A percentile compares a stretch with the other conserved stretches of the same genome.
Evolutionary conservation across 2,329 filamentous ascomycete genomes (phyloP).

Genomic region (Ophiocordyceps camponoti-floridani): DNA sequence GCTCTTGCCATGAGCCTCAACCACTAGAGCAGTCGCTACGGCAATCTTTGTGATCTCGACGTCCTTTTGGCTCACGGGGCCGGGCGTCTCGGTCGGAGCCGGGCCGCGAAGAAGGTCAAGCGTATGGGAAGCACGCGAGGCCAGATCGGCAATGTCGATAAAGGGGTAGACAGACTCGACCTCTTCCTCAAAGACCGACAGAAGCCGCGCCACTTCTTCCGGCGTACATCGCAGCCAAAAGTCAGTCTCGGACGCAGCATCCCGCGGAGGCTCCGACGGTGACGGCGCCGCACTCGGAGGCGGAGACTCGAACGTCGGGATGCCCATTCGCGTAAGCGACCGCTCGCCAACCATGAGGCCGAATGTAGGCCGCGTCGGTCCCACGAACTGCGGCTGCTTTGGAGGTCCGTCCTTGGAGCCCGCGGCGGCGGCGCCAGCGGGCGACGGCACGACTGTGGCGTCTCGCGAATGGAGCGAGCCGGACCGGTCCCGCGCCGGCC

Average conservation of each 20-base stretch:
- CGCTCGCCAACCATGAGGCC: constrained; percentile 16
- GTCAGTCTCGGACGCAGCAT: constrained; percentile 2
- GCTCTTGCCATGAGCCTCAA: constrained; percentile 14
- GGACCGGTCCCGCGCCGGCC: constrained; percentile 1
- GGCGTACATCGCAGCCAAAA: constrained; percentile 9
- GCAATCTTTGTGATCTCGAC: constrained; percentile 16
- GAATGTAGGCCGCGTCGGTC: constrained; percentile 16
- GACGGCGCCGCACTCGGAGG: constrained; percentile 9
- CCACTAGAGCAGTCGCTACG: constrained; percentile 13
- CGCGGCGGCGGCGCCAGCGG: constrained; percentile 2
- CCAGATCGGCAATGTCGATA: constrained; percentile 11
- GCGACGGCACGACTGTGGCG: constrained; percentile 4
- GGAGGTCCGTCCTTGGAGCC: constrained; percentile 8
- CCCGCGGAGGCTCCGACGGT: constrained; percentile 3
- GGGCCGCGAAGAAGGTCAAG: constrained; percentile 7
- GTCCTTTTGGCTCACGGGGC: constrained; percentile 7
- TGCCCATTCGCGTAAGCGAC: constrained; percentile 17
- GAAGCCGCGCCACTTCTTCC: constrained; percentile 12
- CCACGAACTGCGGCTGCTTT: constrained; percentile 17
- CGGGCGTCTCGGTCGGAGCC: not conserved
- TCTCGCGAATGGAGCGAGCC: constrained; percentile 4
- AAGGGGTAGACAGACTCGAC: constrained; percentile 19
- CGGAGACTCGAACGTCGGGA: constrained; percentile 10
- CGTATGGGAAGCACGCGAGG: constrained; percentile 9
- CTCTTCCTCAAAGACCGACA: constrained; percentile 20